A percentile compares a stretch with the other conserved stretches of the same genome.
These are phyloP conservation scores for Apiosordaria backusii DNA, from an alignment of 495 filamentous ascomycete species.

Conservation along the genomic window DNA sequence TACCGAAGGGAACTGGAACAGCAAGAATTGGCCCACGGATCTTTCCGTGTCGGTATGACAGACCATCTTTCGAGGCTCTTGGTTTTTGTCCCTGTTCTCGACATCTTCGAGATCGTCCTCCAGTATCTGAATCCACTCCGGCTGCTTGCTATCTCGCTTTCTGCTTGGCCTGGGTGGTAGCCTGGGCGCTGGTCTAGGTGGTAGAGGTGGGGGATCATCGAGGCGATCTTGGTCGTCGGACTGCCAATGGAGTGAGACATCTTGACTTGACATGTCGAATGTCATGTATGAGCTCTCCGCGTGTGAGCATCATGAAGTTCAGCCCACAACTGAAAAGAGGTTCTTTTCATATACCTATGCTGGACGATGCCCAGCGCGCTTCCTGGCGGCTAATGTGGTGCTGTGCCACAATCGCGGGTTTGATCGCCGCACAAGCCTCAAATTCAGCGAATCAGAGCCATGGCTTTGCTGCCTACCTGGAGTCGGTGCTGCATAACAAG, in stretches of 20 bases:
- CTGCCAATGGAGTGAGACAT: too few species aligned
- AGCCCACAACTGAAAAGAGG: not conserved
- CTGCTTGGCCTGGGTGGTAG: too few species aligned
- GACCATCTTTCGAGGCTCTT: not conserved
- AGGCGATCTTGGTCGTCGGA: too few species aligned
- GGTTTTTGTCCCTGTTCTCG: not conserved
- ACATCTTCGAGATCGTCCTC: not conserved
- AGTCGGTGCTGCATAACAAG: not conserved
- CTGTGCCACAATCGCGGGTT: not conserved
- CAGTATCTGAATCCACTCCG: too few species aligned
- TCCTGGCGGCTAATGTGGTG: not conserved
- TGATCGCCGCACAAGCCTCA: not conserved
- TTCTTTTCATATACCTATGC: not conserved
- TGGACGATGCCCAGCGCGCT: not conserved
- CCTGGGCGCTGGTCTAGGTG: too few species aligned
- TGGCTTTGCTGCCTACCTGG: not conserved
- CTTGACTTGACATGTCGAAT: too few species aligned
- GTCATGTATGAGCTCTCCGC: too few species aligned
- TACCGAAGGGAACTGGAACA: not conserved
- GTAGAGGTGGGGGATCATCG: too few species aligned
- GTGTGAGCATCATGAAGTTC: too few species aligned
- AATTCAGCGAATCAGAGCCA: not conserved
- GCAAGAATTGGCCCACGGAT: not conserved
- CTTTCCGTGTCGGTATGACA: not conserved
- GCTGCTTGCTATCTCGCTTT: too few species aligned